phyloP scores from a whole-genome alignment of 441 rosid species.

The Erodium trifolium region DNA sequence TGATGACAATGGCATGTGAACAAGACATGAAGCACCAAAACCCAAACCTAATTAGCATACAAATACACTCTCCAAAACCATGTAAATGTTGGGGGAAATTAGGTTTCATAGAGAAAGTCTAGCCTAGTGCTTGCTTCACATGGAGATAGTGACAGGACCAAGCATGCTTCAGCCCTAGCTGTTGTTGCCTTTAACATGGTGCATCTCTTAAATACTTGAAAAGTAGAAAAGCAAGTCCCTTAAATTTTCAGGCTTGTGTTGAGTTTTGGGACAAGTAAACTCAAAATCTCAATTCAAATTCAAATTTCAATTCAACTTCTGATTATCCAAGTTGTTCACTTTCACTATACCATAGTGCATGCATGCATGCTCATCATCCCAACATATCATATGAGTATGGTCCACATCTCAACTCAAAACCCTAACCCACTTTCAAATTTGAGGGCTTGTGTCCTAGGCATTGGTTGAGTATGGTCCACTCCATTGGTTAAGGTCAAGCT shows the following conservation, averaged over 20 bases:
- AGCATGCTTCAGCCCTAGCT: background rate
- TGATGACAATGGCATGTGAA: background rate
- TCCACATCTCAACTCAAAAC: background rate
- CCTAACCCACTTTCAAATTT: background rate
- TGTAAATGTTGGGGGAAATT: background rate
- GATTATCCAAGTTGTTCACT: conserved; percentile 1
- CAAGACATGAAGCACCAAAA: background rate
- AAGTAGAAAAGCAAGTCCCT: background rate
- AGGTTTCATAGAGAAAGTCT: background rate
- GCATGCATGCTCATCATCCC: background rate
- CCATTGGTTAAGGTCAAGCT: background rate
- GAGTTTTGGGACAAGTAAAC: background rate
- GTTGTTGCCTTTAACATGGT: background rate
- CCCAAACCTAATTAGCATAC: background rate
- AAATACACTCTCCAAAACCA: background rate
- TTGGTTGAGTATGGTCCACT: too few species aligned
- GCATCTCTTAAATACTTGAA: background rate
- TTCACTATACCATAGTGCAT: background rate
- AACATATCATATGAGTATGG: background rate
- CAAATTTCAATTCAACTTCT: background rate
- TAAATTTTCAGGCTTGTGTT: background rate
- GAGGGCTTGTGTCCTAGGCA: background rate
- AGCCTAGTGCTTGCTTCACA: background rate
- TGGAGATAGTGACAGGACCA: background rate
- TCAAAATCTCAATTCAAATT: background rate